phyloP scores from a whole-genome alignment of 176 grass and related monocot species.

The Tillandsia leiboldiana region DNA sequence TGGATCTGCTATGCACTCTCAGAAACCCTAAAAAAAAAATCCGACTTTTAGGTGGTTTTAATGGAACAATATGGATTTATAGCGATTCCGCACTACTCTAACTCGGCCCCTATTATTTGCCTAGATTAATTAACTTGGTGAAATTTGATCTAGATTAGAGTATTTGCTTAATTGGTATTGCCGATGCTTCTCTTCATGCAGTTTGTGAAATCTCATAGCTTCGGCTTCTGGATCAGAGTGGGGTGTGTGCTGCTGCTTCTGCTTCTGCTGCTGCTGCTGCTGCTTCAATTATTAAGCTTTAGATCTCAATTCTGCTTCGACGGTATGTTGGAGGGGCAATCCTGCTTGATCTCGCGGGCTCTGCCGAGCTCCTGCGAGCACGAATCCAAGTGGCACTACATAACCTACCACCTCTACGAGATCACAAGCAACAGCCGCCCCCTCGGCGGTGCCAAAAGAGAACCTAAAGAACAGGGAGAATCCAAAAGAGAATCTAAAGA shows the following conservation, averaged over 20 bases:
- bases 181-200: not conserved
- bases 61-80: not conserved
- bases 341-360: constrained; percentile 23
- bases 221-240: not conserved
- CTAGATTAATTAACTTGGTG: not conserved
- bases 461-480: not conserved
- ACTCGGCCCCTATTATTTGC: not conserved
- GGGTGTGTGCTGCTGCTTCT: not conserved
- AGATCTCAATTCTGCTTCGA: not conserved
- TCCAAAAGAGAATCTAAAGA: not conserved
- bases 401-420: constrained; percentile 16
- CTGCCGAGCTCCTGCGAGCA: constrained; percentile 29
- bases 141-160: not conserved
- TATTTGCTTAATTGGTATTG: not conserved
- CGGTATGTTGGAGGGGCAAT: constrained; percentile 32
- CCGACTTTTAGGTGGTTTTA: not conserved
- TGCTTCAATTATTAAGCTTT: not conserved
- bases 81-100: not conserved
- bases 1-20: not conserved
- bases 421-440: constrained; percentile 5
- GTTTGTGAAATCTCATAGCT: not conserved
- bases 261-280: not conserved
- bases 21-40: not conserved
- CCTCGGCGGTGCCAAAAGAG: too few species aligned
- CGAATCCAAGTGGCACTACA: constrained; percentile 33